Evolutionary conservation across 2,329 filamentous ascomycete species (phyloP), one percentile per base, ranked within the genome.

Genomic region (Nemania sp.): DNA sequence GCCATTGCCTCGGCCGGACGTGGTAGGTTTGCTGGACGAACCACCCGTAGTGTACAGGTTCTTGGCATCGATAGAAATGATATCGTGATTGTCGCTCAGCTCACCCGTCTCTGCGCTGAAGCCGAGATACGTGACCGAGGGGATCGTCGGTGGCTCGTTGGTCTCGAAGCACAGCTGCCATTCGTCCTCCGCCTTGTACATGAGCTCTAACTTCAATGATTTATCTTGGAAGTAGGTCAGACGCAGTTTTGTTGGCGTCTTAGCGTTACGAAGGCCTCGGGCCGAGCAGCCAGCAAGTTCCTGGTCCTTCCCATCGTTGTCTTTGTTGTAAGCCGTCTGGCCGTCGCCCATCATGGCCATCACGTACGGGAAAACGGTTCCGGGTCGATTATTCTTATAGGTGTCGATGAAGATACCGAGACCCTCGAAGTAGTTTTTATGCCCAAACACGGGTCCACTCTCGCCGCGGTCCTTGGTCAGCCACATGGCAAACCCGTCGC

Each of bases 321-420:
- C 87, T 80, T 97, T 92, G 81, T 98, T 92, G 78, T 99, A 99
- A 13, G 81, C 75, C 6, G 90, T 96, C 74, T 92, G 82, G 64
- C 95, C 94, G 75, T 99, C 95, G 62, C 95, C 95, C 68, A 92
- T 83, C 95, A 98, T 98, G 65, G 93, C 94, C 93, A 98, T 97
- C 71, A 99, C 90, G 74, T 97, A 97, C 52, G 95, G 95, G 78
- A 99, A 99, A 48, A 97, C 90, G 43, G 92, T 90, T 45, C 95
- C 95, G 0, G 95, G 94, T 13, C 95, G 88, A 81, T 97, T 97
- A 82, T 99, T 99, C 87, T 99, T 99, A 84, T 99, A 99, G 46
- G 95, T 99, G 75, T 99, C 95, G 79, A 99, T 86, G 81, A 97
- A 98, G 76, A 99, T 84, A 56, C 92, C 95, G 48, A 99, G 84